phyloP scores from a whole-genome alignment of 176 grass and related monocot species.

The Eragrostis curvula region DNA sequence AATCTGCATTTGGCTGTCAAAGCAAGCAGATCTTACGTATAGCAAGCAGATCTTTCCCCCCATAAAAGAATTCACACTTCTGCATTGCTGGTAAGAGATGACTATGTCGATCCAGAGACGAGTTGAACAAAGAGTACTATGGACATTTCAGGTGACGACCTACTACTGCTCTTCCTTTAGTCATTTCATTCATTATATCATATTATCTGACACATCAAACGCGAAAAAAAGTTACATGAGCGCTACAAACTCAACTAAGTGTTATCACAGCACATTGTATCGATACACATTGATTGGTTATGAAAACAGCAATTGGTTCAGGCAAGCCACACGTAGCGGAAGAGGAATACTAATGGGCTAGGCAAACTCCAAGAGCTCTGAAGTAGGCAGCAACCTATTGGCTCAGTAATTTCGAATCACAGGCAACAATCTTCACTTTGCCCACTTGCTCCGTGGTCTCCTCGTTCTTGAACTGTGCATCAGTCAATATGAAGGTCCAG shows the following conservation, averaged over 20 bases:
- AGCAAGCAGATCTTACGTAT: not conserved
- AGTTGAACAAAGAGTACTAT: too few species aligned
- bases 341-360: not conserved
- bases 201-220: slow-evolving; percentile 31
- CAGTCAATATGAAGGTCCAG: slow-evolving; percentile 89
- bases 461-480: slow-evolving; percentile 77
- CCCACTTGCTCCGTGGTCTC: slow-evolving; percentile 57
- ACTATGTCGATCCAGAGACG: too few species aligned
- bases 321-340: not conserved
- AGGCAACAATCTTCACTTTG: slow-evolving; percentile 96
- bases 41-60: too few species aligned
- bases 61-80: too few species aligned
- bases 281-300: too few species aligned
- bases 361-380: not conserved
- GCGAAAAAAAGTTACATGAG: slow-evolving; percentile 19
- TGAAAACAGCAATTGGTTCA: too few species aligned
- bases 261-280: slow-evolving; percentile 28
- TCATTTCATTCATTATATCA: slow-evolving; percentile 3
- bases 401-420: slow-evolving; percentile 82
- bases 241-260: not conserved
- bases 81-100: too few species aligned
- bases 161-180: slow-evolving; percentile 10
- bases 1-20: not conserved
- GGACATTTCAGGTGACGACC: not conserved
- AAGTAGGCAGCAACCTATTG: slow-evolving; percentile 41